phyloP scores from a whole-genome alignment of 352 stramenopile genomes.

The Phytophthora pinifolia region DNA sequence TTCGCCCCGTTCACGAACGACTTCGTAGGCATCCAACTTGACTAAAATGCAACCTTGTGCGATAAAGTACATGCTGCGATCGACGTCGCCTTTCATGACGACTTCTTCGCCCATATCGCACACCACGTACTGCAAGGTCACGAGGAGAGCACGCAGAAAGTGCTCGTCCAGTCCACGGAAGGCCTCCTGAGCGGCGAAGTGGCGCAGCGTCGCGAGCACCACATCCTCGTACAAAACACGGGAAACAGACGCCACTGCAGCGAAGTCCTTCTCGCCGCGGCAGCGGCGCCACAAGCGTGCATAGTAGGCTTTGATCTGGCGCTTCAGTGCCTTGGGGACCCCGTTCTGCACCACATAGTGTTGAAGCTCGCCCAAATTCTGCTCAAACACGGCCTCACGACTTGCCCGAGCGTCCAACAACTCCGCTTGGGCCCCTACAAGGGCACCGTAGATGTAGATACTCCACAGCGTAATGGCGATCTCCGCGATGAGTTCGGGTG shows the following conservation, averaged over 20 bases:
- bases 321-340: constrained; percentile 60
- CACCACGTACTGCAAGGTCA: constrained; percentile 66
- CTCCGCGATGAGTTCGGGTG: constrained; percentile 55
- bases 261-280: constrained; percentile 52
- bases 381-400: constrained; percentile 57
- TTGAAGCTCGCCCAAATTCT: constrained; percentile 62
- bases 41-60: constrained; percentile 58
- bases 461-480: constrained; percentile 56
- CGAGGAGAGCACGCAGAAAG: constrained; percentile 61
- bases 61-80: constrained; percentile 86
- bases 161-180: constrained; percentile 58
- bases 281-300: constrained; percentile 51
- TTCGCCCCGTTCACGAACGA: constrained; percentile 55
- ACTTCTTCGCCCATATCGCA: constrained; percentile 67
- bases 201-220: constrained; percentile 44
- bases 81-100: constrained; percentile 65
- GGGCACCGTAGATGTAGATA: constrained; percentile 73
- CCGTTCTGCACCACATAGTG: constrained; percentile 72
- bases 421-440: constrained; percentile 61
- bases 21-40: constrained; percentile 46
- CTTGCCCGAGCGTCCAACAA: constrained; percentile 45
- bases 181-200: constrained; percentile 49
- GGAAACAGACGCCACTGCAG: constrained; percentile 45
- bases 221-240: constrained; percentile 59
- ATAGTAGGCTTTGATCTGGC: constrained; percentile 76